Evolutionary conservation across 2,329 filamentous ascomycete species (phyloP), one percentile per base, ranked within the genome.

Genomic region (Claviceps sorghi): DNA sequence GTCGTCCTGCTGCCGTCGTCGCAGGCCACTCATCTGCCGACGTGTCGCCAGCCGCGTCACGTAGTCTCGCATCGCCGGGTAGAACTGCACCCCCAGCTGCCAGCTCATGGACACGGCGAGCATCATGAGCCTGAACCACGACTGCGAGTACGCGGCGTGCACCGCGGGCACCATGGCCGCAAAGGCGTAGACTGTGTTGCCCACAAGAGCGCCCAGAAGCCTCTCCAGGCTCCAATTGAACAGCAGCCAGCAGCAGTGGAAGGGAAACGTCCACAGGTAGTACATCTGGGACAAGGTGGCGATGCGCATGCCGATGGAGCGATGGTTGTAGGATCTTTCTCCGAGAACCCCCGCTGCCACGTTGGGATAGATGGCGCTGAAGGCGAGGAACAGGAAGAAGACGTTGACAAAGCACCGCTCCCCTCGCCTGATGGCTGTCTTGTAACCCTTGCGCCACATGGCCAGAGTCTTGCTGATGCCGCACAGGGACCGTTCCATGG

Each of bases 161-260:
- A 58, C 50, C 8, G 51, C 54, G 19, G 57, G 57, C 32, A 58
- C 45, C 11, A 56, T 36, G 8, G 57, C 57, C 11, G 52, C 56
- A n/a, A 58, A 46, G 4, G 57, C 57, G 30, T 58, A 58, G 41
- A 55, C 57, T 5, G 57, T 54, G 51, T 54, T 58, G 0, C 57
- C 57, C 2, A 57, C 57, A 36, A 58, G 53, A 6, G 54, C 57
- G 32, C 57, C 57, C 2, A 58, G 51, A 4, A 58, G 49, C 7
- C 57, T 50, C 51, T 58, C 57, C 32, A 58, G 44, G 38, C 57
- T 58, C 57, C 56, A 58, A 38, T 57, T 58, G 53, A 58, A 58
- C 42, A 58, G 52, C 2, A 58, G 53, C 56, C 56, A 58, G 40
- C 52, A 43, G 13, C 54, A 53, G 45, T 53, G 56, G 30, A 50